Evolutionary conservation across 208 protist species (phyloP).

Genomic region (Trypanosoma platydactyli): DNA sequence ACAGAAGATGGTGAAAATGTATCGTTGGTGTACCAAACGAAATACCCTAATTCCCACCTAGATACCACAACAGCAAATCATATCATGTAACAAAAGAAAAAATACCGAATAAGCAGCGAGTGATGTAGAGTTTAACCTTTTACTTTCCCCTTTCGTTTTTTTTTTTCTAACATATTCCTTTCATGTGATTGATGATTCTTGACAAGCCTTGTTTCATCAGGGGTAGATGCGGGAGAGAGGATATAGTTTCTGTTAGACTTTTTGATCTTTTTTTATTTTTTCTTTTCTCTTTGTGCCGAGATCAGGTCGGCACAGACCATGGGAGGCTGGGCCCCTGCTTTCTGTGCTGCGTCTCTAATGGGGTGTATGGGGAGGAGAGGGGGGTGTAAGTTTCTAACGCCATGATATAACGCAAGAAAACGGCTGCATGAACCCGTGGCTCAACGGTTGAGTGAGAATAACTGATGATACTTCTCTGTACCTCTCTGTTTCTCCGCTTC

Average conservation of each 20-base stretch:
- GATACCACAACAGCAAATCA: constrained; percentile 19
- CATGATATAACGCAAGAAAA: too few relatives aligned
- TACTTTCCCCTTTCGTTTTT: constrained; percentile 17
- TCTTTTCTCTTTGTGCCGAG: background rate
- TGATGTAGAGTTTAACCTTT: background rate
- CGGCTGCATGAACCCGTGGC: too few relatives aligned
- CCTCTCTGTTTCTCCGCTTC: too few relatives aligned
- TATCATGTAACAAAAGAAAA: constrained; percentile 14
- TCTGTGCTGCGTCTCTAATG: too few relatives aligned
- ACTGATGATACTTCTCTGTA: too few relatives aligned
- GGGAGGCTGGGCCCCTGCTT: too few relatives aligned
- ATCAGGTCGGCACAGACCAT: too few relatives aligned
- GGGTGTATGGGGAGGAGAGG: too few relatives aligned
- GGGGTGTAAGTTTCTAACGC: too few relatives aligned
- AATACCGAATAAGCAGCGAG: constrained; percentile 1
- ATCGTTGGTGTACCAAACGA: constrained; percentile 33
- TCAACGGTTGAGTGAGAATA: too few relatives aligned
- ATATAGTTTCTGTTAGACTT: background rate
- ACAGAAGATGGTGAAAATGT: constrained; percentile 34
- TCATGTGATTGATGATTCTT: background rate
- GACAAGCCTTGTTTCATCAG: background rate
- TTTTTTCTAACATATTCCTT: background rate
- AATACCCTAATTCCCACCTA: constrained; percentile 25
- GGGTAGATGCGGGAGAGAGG: constrained; percentile 1
- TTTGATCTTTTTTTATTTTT: background rate